Percentiles rank a stretch among this genome's conserved stretches.
phyloP scores from a whole-genome alignment of 2,329 filamentous ascomycete genomes.

The Septoria linicola region DNA sequence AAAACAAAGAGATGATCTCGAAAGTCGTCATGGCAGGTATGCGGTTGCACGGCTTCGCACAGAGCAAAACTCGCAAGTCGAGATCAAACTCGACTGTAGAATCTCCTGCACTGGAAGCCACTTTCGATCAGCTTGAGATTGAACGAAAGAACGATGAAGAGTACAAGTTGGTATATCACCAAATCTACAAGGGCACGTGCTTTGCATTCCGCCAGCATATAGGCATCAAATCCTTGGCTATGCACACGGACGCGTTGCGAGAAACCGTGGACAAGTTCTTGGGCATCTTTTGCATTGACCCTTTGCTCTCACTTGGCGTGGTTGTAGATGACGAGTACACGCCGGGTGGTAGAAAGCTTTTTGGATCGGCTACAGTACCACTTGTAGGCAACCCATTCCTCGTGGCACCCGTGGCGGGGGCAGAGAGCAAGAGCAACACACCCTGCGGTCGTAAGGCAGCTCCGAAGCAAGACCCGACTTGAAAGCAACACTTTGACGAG shows the following conservation, averaged over 20 bases:
- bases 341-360: conserved; percentile 35
- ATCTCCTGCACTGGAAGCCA: conserved; percentile 23
- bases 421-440: conserved; percentile 21
- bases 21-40: conserved; percentile 55
- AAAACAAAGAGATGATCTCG: conserved; percentile 52
- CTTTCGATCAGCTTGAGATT: conserved; percentile 22
- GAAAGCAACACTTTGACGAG: background rate
- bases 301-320: conserved; percentile 32
- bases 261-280: conserved; percentile 51
- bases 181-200: conserved; percentile 51
- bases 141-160: conserved; percentile 47
- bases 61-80: conserved; percentile 40
- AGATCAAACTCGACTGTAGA: conserved; percentile 24
- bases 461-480: background rate
- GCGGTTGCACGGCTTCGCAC: conserved; percentile 52
- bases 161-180: conserved; percentile 54
- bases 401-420: conserved; percentile 5
- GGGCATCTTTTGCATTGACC: conserved; percentile 48
- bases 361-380: conserved; percentile 24
- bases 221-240: conserved; percentile 38
- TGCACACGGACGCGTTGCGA: conserved; percentile 45
- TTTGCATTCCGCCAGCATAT: conserved; percentile 50
- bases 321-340: conserved; percentile 28
- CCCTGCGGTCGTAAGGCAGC: conserved; percentile 12
- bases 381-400: conserved; percentile 21